Evolutionary conservation across 2,329 filamentous ascomycete species (phyloP), one percentile per base, ranked within the genome.

Genomic region (Trichoderma cornu-damae): DNA sequence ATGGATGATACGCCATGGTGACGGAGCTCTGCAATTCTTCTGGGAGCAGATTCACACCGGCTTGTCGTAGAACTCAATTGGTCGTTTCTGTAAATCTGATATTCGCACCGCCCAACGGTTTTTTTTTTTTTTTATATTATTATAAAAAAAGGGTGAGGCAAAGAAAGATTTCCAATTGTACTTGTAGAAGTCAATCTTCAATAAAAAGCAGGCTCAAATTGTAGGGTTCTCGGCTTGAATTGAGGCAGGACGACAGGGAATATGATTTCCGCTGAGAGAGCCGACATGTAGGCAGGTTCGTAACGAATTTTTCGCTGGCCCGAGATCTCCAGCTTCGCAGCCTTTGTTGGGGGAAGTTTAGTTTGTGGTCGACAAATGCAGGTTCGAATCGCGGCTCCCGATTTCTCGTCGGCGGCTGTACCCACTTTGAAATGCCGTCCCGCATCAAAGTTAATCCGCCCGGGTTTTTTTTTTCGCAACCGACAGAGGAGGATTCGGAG

Each of bases 1-100:
- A 84, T n/a, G 79, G 80, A 66, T 84, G 83, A 69, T 83, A 84
- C 16, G 81, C 74, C 81, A 84, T 84, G 59, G 42, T 59, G 54
- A 52, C 52, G 55, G 54, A 30, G 47, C 26, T 42, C 47, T 51
- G 9, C 28, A 11, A 24, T 22, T 12, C 26, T n/a, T n/a, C n/a
- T n/a, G n/a, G 40, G 28, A 37, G 50, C 50, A 48, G 48, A n/a
- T 40, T 38, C 56, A 42, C 42, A 32, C 48, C n/a, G 47, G 40
- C 55, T 22, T 12, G 20, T 16, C 11, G 40, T 11, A 51, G 55
- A 30, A 18, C 24, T 9, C 20, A 28, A 51, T 40, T 35, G 26
- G 12, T 28, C 20, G n/a, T 12, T 32, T 26, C 43, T 16, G 20
- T 11, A 12, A 18, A 12, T n/a, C 16, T 9, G 26, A 40, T 46